phyloP scores from a whole-genome alignment of 257 asterid species.

The Nicotiana obtusifolia region DNA sequence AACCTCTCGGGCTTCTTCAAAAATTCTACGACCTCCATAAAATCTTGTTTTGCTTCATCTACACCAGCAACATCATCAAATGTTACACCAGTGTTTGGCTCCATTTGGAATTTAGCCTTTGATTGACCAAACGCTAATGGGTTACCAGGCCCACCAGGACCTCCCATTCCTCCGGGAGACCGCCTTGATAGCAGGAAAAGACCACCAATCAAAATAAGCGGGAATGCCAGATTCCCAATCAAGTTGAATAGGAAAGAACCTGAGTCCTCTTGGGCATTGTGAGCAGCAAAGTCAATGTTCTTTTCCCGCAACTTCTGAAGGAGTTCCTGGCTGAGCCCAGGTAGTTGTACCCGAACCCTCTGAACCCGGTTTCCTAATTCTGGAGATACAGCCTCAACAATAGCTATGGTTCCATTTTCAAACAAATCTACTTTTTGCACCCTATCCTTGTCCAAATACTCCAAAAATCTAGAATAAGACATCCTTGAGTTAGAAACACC shows the following conservation, averaged over 20 bases:
- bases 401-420: constrained; percentile 92
- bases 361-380: constrained; percentile 86
- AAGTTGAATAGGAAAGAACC: constrained; percentile 77
- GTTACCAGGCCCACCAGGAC: constrained; percentile 97
- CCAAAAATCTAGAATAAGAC: constrained; percentile 96
- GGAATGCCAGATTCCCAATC: constrained; percentile 88
- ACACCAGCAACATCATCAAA: constrained; percentile 98
- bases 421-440: constrained; percentile 77
- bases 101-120: constrained; percentile 98
- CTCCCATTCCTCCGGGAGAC: constrained; percentile 96
- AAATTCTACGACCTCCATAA: constrained; percentile 97
- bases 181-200: constrained; percentile 91
- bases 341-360: constrained; percentile 92
- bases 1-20: constrained; percentile 96
- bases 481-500: constrained; percentile 86
- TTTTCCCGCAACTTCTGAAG: constrained; percentile 92
- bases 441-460: constrained; percentile 87
- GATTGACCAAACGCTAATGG: constrained; percentile 81
- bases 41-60: constrained; percentile 97
- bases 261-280: constrained; percentile 89
- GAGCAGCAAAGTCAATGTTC: constrained; percentile 93
- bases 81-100: constrained; percentile 94
- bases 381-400: constrained; percentile 90
- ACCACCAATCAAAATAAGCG: constrained; percentile 83
- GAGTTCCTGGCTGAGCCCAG: constrained; percentile 97